phyloP scores from a whole-genome alignment of 2,329 filamentous ascomycete species.

The Aspergillus sp. region DNA sequence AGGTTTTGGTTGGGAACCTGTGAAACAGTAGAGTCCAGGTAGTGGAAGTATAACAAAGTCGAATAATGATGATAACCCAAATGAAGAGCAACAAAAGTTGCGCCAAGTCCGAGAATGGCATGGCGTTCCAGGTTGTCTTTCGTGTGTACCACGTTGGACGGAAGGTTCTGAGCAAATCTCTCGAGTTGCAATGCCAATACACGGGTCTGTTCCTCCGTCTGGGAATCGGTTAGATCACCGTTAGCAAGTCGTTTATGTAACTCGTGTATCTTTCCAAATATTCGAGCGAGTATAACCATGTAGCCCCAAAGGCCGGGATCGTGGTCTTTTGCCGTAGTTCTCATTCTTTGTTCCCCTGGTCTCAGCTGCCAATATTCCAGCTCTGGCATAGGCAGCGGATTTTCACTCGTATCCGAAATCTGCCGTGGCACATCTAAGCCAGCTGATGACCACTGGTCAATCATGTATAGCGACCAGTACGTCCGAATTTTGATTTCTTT shows the following conservation, averaged over 20 bases:
- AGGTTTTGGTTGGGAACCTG: not conserved
- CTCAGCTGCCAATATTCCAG: not conserved
- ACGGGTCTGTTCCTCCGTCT: not conserved
- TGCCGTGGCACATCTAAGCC: not conserved
- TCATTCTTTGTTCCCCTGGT: too few relatives aligned
- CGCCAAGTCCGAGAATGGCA: not conserved
- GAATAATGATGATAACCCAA: slow-evolving; percentile 1
- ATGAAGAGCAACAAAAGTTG: not conserved
- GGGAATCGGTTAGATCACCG: not conserved
- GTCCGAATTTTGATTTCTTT: not conserved
- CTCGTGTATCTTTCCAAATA: not conserved
- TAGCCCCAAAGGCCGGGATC: not conserved
- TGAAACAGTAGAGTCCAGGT: not conserved
- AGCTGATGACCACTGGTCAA: slow-evolving; percentile 1
- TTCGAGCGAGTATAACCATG: not conserved
- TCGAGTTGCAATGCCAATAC: not conserved
- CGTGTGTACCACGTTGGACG: not conserved
- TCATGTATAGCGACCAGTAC: slow-evolving; percentile 4
- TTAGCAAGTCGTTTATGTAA: not conserved
- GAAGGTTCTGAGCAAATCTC: not conserved
- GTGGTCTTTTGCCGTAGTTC: not conserved
- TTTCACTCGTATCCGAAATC: not conserved
- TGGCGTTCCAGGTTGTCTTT: not conserved
- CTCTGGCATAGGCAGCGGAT: not conserved
- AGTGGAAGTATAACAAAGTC: not conserved